Base-by-base conservation (phyloP, 495 filamentous ascomycete species). In the Amphirosellinia nigrospora region DNA sequence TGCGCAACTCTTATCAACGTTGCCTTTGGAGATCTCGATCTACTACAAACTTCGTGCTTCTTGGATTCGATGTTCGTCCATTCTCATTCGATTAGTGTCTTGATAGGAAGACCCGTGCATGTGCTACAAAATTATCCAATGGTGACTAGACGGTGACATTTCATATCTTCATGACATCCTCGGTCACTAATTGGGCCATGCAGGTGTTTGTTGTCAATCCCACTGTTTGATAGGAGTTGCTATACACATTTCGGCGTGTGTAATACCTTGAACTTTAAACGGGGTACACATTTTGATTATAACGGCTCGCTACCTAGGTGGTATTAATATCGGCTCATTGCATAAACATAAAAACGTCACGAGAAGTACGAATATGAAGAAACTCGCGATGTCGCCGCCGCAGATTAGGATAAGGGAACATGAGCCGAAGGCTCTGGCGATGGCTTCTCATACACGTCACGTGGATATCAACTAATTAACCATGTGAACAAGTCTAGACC, bases 181-280 rank as follows among this genome's bases (percentile, higher is more conserved):
- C 11, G 60, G 61, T 36, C 43, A 64, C 61, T 8, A 15, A 34
- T n/a, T n/a, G n/a, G 7, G 34, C 7, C 5, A 38, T 65, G 63
- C 63, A 53, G 28, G n/a, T 53, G 13, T 43, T 50, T 39, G 62
- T 28, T 53, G 63, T 52, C 55, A 58, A 58, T 36, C 36, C 55
- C 23, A 53, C 41, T 34, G 8, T 28, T 26, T 34, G 50, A 50
- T 36, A 48, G 45, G 4, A 64, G 61, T 38, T 65, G 61, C 63
- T 34, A 41, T n/a, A 38, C 30, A 38, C 46, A 21, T n/a, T n/a
- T 39, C n/a, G 34, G 30, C 63, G 21, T 53, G 19, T 6, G 9
- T n/a, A 28, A 23, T 34, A 65, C 63, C 19, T 36, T 36, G 30
- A 3, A 1, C 15, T 36, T 36, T 16, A 36, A 21, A 53, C 34